These are phyloP conservation scores for Salix purpurea DNA, from an alignment of 345 rosid species.

Conservation along the genomic window DNA sequence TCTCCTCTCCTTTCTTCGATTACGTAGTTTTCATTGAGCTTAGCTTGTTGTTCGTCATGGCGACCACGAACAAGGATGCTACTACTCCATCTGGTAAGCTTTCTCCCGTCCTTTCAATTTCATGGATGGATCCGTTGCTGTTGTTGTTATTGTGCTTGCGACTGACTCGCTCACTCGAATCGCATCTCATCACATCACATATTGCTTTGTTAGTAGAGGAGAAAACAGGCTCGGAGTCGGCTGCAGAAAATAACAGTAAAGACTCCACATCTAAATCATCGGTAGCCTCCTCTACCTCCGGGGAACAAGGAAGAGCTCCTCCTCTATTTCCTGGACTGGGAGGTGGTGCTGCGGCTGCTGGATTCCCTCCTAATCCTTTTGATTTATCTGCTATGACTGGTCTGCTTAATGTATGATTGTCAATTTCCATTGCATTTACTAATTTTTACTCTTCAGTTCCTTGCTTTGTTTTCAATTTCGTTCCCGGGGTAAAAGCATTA, in stretches of 20 bases:
- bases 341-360: conserved; percentile 12
- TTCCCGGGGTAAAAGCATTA: not conserved
- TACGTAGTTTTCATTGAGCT: not conserved
- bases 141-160: not conserved
- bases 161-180: not conserved
- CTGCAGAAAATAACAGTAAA: conserved; percentile 25
- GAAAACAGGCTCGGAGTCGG: conserved; percentile 31
- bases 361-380: conserved; percentile 55
- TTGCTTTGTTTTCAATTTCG: not conserved
- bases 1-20: not conserved
- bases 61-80: conserved; percentile 9
- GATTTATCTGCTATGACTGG: conserved; percentile 87
- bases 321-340: conserved; percentile 26
- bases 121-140: not conserved
- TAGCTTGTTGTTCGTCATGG: not conserved
- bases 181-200: not conserved
- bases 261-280: conserved; percentile 42
- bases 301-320: conserved; percentile 28
- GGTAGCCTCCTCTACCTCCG: conserved; percentile 48
- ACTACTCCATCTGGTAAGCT: not conserved
- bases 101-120: not conserved
- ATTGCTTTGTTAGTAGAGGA: conserved; percentile 37
- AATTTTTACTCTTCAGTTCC: not conserved
- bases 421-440: not conserved
- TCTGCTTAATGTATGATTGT: conserved; percentile 62